Evolutionary conservation across 352 stramenopile species (phyloP), one percentile per base, ranked within the genome.

Genomic region (Phytopythium chamaehyphon): DNA sequence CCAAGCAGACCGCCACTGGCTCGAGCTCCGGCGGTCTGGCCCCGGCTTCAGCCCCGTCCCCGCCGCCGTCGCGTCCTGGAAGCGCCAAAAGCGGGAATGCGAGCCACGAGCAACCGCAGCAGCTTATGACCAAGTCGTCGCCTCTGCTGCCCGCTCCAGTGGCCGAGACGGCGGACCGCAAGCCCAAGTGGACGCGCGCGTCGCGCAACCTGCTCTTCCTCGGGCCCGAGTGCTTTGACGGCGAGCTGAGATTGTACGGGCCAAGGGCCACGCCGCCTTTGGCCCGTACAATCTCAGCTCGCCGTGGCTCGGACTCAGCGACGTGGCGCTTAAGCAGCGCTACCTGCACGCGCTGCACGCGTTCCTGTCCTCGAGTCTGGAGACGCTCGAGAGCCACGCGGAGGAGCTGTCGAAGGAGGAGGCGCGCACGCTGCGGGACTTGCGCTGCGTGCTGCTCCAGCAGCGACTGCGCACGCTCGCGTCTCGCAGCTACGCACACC

Each of bases 341-440:
- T 89, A 88, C 62, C 61, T 89, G 65, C 73, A 81, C 10, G 80
- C 82, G 10, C 63, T 92, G 38, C 74, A 92, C 54, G 64, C 86
- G 38, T 89, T 88, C 47, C 57, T 92, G 24, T 62, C 62, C 15
- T 66, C 69, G 9, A 88, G 62, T 54, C 59, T 92, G 6, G 70
- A 84, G 28, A 81, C 75, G 39, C 58, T 92, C 22, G 76, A 92
- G 46, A 65, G 51, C 16, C 58, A 79, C 31, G 57, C 57, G 0
- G 57, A 37, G 11, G 59, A 56, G 22, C 51, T 90, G 26, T 73
- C 62, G 22, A 59, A 69, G 10, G 47, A 51, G 1, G 78, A 92
- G 43, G 58, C 64, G 45, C 61, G 66, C 33, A 86, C 67, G 23
- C 64, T 92, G 3, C 66, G 73, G 6, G 69, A 89, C 48, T 51